Evolutionary conservation across 768 basidiomycete species (phyloP).

Genomic region (Termitomyces sp.): DNA sequence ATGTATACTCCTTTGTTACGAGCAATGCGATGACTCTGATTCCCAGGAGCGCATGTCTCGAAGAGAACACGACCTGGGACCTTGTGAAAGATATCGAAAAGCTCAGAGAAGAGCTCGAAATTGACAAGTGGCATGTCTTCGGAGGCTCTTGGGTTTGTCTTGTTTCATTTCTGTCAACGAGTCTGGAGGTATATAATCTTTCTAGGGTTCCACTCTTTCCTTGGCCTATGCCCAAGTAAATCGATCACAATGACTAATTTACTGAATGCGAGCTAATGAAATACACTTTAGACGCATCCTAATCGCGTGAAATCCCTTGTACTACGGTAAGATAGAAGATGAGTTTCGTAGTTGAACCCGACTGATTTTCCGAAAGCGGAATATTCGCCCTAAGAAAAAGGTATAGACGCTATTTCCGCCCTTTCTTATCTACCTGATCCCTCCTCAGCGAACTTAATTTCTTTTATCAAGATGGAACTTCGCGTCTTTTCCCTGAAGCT

Average conservation of each 20-base stretch:
- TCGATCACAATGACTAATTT: background rate
- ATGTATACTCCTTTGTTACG: background rate
- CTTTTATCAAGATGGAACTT: slow-evolving; percentile 89
- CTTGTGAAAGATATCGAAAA: slow-evolving; percentile 88
- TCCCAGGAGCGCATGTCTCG: slow-evolving; percentile 62
- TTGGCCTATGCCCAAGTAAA: slow-evolving; percentile 81
- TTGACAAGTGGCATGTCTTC: slow-evolving; percentile 93
- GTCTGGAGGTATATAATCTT: background rate
- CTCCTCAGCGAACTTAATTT: slow-evolving; percentile 69
- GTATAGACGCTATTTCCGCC: slow-evolving; percentile 27
- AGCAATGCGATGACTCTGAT: slow-evolving; percentile 5
- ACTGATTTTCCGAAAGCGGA: slow-evolving; percentile 45
- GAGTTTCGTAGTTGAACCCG: background rate
- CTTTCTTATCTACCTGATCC: background rate
- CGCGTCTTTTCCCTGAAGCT: slow-evolving; percentile 83
- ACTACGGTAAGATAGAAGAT: slow-evolving; percentile 48
- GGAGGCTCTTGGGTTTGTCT: slow-evolving; percentile 86
- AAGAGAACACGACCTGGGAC: slow-evolving; percentile 94
- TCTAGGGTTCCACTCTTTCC: slow-evolving; percentile 80
- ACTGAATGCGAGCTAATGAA: background rate
- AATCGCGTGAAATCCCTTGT: slow-evolving; percentile 77
- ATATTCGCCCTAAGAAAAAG: slow-evolving; percentile 86
- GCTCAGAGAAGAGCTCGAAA: slow-evolving; percentile 66
- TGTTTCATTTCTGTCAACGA: background rate
- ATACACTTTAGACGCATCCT: slow-evolving; percentile 60